Conservation (phyloP, 1,284 basidiomycete species). For the Vanrija humicola region DNA sequence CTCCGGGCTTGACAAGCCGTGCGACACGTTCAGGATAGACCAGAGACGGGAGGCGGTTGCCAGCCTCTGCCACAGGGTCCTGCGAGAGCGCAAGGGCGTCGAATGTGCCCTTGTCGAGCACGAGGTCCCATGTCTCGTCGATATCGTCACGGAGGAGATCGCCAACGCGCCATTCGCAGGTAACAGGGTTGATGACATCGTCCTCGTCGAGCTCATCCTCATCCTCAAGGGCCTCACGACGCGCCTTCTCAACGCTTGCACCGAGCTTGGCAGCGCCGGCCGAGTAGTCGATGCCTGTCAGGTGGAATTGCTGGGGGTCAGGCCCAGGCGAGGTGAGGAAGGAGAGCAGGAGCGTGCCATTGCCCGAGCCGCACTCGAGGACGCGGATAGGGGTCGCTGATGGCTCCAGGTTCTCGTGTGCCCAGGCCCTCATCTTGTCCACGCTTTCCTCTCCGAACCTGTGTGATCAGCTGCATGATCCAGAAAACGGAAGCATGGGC, state of each 20-base stretch:
- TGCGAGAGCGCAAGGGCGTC: constrained; percentile 44
- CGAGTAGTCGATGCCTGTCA: constrained; percentile 49
- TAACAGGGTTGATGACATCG: constrained; percentile 33
- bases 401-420: constrained; percentile 30
- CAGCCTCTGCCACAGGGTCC: constrained; percentile 31
- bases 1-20: constrained; percentile 37
- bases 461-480: background rate
- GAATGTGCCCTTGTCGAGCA: constrained; percentile 49
- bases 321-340: constrained; percentile 38
- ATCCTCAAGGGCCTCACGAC: constrained; percentile 20
- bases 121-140: constrained; percentile 45
- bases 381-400: constrained; percentile 26
- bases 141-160: constrained; percentile 41
- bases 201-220: constrained; percentile 32
- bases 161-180: constrained; percentile 37
- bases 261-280: constrained; percentile 32
- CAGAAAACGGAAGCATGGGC: background rate
- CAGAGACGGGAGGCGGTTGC: constrained; percentile 33
- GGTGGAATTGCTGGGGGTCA: constrained; percentile 27
- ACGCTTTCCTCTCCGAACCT: constrained; percentile 48
- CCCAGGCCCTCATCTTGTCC: constrained; percentile 47
- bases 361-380: constrained; percentile 45
- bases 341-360: constrained; percentile 48
- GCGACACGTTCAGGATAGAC: constrained; percentile 46
- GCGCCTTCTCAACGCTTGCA: constrained; percentile 26